A percentile compares a stretch with the other conserved stretches of the same genome.
Conservation (phyloP, 352 stramenopile species). For the Globisporangium middletonii region DNA sequence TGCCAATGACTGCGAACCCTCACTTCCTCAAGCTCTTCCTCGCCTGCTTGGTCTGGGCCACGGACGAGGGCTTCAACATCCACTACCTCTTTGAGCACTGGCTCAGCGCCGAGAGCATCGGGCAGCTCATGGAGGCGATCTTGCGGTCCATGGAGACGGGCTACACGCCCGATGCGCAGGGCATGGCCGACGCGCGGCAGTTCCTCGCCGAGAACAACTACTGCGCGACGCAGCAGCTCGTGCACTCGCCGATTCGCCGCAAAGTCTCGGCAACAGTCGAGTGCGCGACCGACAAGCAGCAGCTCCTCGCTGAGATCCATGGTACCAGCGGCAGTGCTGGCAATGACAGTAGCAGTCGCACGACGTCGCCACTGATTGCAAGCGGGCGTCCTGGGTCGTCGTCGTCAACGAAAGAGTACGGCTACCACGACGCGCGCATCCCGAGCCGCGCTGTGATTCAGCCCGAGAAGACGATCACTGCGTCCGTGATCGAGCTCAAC, state of each 20-base stretch:
- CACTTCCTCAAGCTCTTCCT: constrained; percentile 72
- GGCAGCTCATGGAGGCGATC: constrained; percentile 53
- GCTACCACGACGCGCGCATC: constrained; percentile 7
- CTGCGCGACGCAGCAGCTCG: background rate
- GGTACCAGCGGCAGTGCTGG: background rate
- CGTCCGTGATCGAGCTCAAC: constrained; percentile 12
- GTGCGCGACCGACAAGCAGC: background rate
- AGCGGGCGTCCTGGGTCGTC: background rate
- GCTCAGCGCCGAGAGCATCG: constrained; percentile 47
- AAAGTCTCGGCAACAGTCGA: constrained; percentile 2
- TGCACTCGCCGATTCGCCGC: background rate
- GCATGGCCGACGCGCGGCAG: constrained; percentile 46
- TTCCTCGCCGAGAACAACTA: constrained; percentile 52
- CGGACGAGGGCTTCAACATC: constrained; percentile 72
- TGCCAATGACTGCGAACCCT: constrained; percentile 41
- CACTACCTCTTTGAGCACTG: constrained; percentile 59
- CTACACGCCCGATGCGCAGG: constrained; percentile 32
- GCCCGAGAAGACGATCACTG: background rate
- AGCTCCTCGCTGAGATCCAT: background rate
- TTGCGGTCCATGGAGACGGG: constrained; percentile 68
- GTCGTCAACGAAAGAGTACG: background rate
- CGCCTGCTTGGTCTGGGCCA: constrained; percentile 45
- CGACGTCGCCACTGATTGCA: too few species aligned
- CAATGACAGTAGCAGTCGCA: background rate
- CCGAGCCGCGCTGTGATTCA: background rate